Percentiles rank a stretch among this genome's conserved stretches.
These are phyloP conservation scores for Monosporozyma unispora DNA, from an alignment of 805 yeast genomes.

Conservation along the genomic window DNA sequence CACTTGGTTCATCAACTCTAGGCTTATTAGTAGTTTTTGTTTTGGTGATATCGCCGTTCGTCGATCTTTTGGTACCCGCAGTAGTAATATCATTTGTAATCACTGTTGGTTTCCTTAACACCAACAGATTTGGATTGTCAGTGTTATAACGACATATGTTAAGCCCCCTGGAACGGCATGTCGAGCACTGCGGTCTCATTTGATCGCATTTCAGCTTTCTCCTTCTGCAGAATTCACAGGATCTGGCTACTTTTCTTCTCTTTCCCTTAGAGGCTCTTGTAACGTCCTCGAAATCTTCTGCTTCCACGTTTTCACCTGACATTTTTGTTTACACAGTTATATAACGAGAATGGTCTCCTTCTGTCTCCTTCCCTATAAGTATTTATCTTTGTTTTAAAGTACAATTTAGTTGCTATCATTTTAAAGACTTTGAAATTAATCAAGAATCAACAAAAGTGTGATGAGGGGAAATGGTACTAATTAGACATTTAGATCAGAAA, in stretches of 20 bases:
- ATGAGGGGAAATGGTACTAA: background rate
- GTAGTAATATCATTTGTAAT: background rate
- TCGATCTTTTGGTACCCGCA: background rate
- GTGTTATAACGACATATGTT: background rate
- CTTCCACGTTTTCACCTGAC: background rate
- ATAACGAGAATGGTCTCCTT: too few relatives aligned
- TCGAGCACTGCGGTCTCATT: conserved; percentile 19
- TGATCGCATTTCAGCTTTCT: conserved; percentile 26
- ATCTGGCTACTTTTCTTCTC: conserved; percentile 18
- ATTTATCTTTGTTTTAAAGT: too few relatives aligned
- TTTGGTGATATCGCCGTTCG: background rate
- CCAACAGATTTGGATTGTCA: background rate
- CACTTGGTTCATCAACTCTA: background rate
- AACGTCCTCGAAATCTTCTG: background rate
- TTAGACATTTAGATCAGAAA: too few relatives aligned
- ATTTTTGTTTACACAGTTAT: too few relatives aligned
- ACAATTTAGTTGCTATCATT: too few relatives aligned
- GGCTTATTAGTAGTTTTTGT: background rate
- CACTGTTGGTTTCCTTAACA: background rate
- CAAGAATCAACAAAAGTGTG: background rate
- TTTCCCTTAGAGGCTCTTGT: conserved; percentile 5
- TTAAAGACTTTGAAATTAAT: background rate
- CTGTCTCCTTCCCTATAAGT: too few relatives aligned
- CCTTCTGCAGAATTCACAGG: conserved; percentile 23
- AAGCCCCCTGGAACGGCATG: conserved; percentile 14